Base-by-base conservation (phyloP, 495 filamentous ascomycete genomes). In the Aspergillus sparsus region DNA sequence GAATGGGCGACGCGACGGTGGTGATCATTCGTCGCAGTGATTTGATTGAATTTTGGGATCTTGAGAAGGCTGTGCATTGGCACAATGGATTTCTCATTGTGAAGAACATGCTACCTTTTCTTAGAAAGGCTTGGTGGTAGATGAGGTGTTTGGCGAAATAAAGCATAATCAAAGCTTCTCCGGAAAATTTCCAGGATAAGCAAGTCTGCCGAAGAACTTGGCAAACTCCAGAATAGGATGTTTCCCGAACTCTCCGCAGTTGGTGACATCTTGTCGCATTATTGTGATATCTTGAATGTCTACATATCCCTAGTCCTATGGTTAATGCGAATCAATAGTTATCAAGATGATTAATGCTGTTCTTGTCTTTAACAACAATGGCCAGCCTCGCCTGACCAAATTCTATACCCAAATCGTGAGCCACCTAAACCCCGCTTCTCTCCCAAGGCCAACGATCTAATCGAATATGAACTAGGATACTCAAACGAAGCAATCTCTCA, bases 351-450 rank as follows among this genome's bases (percentile, higher is more conserved):
- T 99, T 77, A 99, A 97, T 83, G 94, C 94, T 36, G 91, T 99
- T 52, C 83, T 99, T 42, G 92, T 99, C 70, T 99, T 99, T 83
- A 99, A 99, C 72, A 96, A 97, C 74, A 89, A 90, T 59, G 94
- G 94, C 61, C 92, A 98, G 70, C 93, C 94, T 13, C 89, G 94
- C 35, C 84, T 99, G 59, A 98, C 93, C 60, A 98, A 97, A 68
- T 99, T 99, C 82, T 99, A 99, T 74, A 97, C 94, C 11, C 93
- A 98, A 70, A 88, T 99, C 52, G 94, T 97, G 74, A 49, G 82
- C 72, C 47, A 46, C 39, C 35, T 55, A n/a, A 35, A 37, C 12
- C 53, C 33, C 6, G 45, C 11, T 12, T 45, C 18, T 10, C 11
- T 16, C 18, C 11, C 21, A 1, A 33, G 46, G 8, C 7, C 21